A percentile compares a stretch with the other conserved stretches of the same genome.
These are phyloP conservation scores for Cladosporium colombiae DNA, from an alignment of 2,329 filamentous ascomycete genomes.

Conservation along the genomic window DNA sequence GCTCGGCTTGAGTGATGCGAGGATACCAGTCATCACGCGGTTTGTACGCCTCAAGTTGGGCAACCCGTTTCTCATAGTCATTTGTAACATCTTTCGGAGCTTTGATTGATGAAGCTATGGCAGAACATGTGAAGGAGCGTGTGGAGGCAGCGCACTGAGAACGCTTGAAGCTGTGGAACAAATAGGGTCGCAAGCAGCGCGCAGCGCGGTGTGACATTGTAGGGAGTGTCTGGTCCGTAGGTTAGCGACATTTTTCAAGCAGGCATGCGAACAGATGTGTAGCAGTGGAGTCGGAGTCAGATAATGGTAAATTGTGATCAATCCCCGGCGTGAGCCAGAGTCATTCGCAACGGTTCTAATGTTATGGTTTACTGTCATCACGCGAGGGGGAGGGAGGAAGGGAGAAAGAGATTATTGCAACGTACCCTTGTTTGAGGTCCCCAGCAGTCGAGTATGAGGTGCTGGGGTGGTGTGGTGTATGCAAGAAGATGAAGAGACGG, in stretches of 20 bases:
- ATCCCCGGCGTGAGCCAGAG: conserved; percentile 48
- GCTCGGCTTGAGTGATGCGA: conserved; percentile 36
- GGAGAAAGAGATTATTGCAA: not conserved
- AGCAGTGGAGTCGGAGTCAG: conserved; percentile 52
- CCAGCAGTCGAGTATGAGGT: conserved; percentile 10
- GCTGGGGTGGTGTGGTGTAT: conserved; percentile 8
- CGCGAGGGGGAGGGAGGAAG: not conserved
- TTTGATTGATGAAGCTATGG: conserved; percentile 10
- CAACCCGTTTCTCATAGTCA: conserved; percentile 54
- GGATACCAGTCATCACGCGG: conserved; percentile 59
- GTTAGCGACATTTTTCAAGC: conserved; percentile 5
- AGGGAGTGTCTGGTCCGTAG: conserved; percentile 20
- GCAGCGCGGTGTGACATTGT: conserved; percentile 46
- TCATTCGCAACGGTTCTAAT: conserved; percentile 71
- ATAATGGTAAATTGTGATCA: conserved; percentile 50
- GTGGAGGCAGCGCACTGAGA: conserved; percentile 43
- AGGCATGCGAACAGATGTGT: not conserved
- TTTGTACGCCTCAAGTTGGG: conserved; percentile 54
- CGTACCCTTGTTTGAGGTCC: conserved; percentile 12
- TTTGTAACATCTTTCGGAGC: conserved; percentile 37
- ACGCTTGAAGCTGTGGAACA: conserved; percentile 43
- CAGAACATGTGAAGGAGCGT: conserved; percentile 47
- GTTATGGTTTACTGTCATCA: conserved; percentile 23
- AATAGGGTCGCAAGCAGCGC: conserved; percentile 55
- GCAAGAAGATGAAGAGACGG: not conserved